Percentiles rank a stretch among this genome's conserved stretches.
phyloP scores from a whole-genome alignment of 164 flowering plant genomes.

The Kingdonia uniflora region DNA sequence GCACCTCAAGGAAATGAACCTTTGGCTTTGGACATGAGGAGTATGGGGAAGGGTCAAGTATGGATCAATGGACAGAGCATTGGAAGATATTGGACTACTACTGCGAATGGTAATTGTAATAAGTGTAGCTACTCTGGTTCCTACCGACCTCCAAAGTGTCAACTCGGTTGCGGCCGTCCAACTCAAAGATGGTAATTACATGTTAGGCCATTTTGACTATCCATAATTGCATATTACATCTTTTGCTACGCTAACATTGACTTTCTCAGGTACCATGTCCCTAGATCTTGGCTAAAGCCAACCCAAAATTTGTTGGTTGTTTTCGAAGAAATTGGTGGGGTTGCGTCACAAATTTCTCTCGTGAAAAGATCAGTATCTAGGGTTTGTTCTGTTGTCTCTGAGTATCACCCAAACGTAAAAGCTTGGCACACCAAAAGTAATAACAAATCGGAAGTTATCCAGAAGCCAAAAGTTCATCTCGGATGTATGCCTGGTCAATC shows the following conservation, averaged over 20 bases:
- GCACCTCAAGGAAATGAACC: slow-evolving; percentile 74
- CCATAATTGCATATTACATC: background rate
- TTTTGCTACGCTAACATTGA: background rate
- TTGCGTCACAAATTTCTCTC: slow-evolving; percentile 60
- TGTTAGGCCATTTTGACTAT: background rate
- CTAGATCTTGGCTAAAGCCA: slow-evolving; percentile 89
- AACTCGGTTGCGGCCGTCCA: slow-evolving; percentile 75
- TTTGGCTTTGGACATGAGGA: slow-evolving; percentile 77
- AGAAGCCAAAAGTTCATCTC: slow-evolving; percentile 70
- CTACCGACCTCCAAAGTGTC: slow-evolving; percentile 61
- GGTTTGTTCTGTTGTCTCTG: slow-evolving; percentile 83
- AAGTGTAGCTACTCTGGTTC: slow-evolving; percentile 67
- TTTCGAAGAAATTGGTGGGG: slow-evolving; percentile 93
- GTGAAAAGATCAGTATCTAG: slow-evolving; percentile 58
- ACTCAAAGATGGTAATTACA: slow-evolving; percentile 77
- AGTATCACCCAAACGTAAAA: slow-evolving; percentile 69
- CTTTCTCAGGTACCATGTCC: slow-evolving; percentile 83
- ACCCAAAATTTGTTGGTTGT: slow-evolving; percentile 69
- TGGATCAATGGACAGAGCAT: slow-evolving; percentile 97
- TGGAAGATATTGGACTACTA: slow-evolving; percentile 83
- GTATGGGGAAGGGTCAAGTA: slow-evolving; percentile 94
- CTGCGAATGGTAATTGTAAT: slow-evolving; percentile 66
- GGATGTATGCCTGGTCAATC: slow-evolving; percentile 58
- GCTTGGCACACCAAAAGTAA: slow-evolving; percentile 75
- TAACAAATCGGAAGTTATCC: slow-evolving; percentile 52